phyloP scores from a whole-genome alignment of 306 rosid species.

The Chamaecrista fasciculata region DNA sequence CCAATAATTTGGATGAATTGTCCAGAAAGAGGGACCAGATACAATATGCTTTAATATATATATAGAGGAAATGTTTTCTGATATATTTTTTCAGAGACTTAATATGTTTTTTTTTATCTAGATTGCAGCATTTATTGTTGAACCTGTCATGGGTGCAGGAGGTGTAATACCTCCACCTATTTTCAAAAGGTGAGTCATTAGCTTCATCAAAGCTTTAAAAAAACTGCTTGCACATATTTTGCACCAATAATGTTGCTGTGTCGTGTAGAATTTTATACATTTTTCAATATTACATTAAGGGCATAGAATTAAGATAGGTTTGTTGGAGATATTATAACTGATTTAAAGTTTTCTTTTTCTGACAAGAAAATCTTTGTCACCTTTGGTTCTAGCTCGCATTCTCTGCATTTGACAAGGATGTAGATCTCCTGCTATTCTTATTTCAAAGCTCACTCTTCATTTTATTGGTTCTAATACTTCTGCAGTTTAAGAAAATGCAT shows the following conservation, averaged over 20 bases:
- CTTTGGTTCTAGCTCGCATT: no score
- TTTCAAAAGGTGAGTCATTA: slow-evolving; percentile 71
- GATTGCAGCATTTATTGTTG: slow-evolving; percentile 99
- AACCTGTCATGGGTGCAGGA: slow-evolving; percentile 97
- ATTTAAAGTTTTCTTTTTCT: no score
- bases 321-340: no score
- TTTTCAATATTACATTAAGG: not conserved
- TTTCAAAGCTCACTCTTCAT: no score
- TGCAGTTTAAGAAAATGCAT: no score
- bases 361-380: no score
- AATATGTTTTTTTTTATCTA: slow-evolving; percentile 29
- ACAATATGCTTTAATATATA: slow-evolving; percentile 55
- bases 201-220: slow-evolving; percentile 14
- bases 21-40: slow-evolving; percentile 90
- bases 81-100: slow-evolving; percentile 14
- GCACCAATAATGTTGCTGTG: not conserved
- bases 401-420: no score
- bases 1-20: slow-evolving; percentile 77
- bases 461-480: no score
- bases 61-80: slow-evolving; percentile 21
- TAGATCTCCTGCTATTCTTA: no score
- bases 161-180: slow-evolving; percentile 95
- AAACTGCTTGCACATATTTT: not conserved
- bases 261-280: not conserved
- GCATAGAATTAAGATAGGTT: no score